Conservation (phyloP, 345 rosid genomes). For the Eucalyptus curtisii region DNA sequence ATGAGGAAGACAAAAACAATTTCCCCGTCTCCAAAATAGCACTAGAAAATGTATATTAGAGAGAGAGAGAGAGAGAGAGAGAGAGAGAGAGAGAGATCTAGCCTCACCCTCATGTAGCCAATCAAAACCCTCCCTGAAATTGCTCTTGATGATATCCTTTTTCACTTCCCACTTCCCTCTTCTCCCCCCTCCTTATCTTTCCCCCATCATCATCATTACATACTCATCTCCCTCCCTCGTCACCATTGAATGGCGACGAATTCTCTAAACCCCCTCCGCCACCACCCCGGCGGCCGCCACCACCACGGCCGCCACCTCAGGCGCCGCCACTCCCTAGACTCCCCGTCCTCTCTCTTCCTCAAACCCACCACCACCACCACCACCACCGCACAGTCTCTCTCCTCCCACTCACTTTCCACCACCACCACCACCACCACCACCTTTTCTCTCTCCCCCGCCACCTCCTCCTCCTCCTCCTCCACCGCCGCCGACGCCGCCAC, state of each 20-base stretch:
- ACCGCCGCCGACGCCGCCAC: conserved; percentile 6
- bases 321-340: conserved; percentile 6
- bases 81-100: conserved; percentile 19
- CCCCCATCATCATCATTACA: neutral
- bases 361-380: conserved; percentile 19
- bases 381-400: neutral
- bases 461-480: conserved; percentile 2
- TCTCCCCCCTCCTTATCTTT: neutral
- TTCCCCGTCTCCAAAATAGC: neutral
- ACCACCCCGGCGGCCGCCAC: neutral
- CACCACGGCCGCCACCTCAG: neutral
- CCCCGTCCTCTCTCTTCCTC: conserved; percentile 12
- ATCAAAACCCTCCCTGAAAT: conserved; percentile 37
- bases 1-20: neutral
- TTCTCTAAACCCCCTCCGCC: conserved; percentile 27
- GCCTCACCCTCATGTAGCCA: conserved; percentile 58
- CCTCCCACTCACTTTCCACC: neutral
- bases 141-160: conserved; percentile 10
- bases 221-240: neutral
- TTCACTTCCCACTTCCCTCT: neutral
- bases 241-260: conserved; percentile 24
- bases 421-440: conserved; percentile 8
- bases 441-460: conserved; percentile 1
- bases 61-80: neutral
- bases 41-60: neutral